Base-by-base conservation (phyloP, 805 yeast genomes). In the Lachancea lanzarotensis region DNA sequence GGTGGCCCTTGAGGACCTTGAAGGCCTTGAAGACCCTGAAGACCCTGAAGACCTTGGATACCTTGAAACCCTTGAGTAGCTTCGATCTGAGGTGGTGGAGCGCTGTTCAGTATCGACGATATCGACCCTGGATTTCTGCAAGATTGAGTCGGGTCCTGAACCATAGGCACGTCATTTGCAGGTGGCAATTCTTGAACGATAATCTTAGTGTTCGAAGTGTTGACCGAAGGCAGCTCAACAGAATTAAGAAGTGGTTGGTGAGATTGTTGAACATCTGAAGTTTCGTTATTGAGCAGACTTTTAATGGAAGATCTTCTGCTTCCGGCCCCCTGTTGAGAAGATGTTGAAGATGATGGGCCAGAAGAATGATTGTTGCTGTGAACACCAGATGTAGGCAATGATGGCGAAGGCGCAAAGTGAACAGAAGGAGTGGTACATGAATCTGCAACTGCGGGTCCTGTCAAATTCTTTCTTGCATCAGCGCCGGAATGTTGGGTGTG, bases 241-340 rank as follows among this genome's bases (percentile, higher is more conserved):
- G 43, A 26, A 8, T 39, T 36, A 7, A 15, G 37, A 13, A 17
- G 6, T 16, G 13, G 22, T 6, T 17, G 17, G 2, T 13, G 38
- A 12, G 38, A 10, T 15, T 43, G 29, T 3, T 8, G 29, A 12
- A 17, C 10, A 20, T 40, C 42, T 8, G 38, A 8, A 18, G 41
- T 36, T 20, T 44, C 47, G 34, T 44, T 40, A 20, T 47, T 47
- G 19, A 47, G 43, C 6, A 47, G 36, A 33, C 43, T 47, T 25
- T 45, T 40, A 29, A 47, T 47, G 16, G 50, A 47, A 3, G 50
- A 44, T 22, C 47, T 44, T n/a, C 47, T 18, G 32, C 47, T 44
- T 13, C 36, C 41, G n/a, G 19, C 20, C 5, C 17, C 35, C 9
- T 42, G 40, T 25, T 46, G 46, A 17, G 45, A 38, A 18, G 43